Conservation (phyloP, 495 filamentous ascomycete genomes). For the Talaromyces trachyspermus region DNA sequence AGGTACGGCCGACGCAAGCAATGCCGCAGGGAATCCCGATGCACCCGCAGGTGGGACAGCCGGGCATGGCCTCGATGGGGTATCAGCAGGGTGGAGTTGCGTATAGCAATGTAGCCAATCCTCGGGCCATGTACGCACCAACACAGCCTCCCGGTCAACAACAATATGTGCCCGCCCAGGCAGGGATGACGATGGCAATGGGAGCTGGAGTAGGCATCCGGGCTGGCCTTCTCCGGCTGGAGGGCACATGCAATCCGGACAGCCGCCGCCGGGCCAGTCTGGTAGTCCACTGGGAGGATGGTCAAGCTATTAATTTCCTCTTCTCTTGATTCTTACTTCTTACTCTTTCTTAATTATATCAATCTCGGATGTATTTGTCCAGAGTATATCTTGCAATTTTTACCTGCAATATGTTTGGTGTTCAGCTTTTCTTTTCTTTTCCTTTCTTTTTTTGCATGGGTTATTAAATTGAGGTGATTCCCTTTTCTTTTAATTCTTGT, state of each 20-base stretch:
- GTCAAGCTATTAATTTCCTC: constrained; percentile 34
- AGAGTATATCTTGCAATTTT: constrained; percentile 5
- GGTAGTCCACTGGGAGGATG: constrained; percentile 37
- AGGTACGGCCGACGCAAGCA: constrained; percentile 31
- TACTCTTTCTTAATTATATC: constrained; percentile 9
- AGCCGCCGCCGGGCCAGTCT: constrained; percentile 37
- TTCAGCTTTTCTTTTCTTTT: constrained; percentile 11
- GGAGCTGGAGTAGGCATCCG: constrained; percentile 28
- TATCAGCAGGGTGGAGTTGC: constrained; percentile 27
- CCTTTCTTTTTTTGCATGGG: constrained; percentile 7
- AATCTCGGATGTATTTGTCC: constrained; percentile 11
- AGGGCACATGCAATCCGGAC: constrained; percentile 36
- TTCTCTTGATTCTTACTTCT: constrained; percentile 18
- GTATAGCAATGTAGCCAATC: constrained; percentile 28
- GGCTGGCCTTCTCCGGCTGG: constrained; percentile 32
- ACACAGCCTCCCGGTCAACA: constrained; percentile 29
- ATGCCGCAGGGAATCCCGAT: constrained; percentile 41
- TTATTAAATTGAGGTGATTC: constrained; percentile 20
- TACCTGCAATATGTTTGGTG: constrained; percentile 7
- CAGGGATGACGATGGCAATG: constrained; percentile 37
- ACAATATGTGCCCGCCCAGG: constrained; percentile 33
- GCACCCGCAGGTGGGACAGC: constrained; percentile 49
- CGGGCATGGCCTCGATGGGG: constrained; percentile 44
- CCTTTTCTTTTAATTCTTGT: constrained; percentile 8
- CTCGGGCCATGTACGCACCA: constrained; percentile 36